phyloP scores from a whole-genome alignment of 768 basidiomycete genomes.

The Mycena pura region DNA sequence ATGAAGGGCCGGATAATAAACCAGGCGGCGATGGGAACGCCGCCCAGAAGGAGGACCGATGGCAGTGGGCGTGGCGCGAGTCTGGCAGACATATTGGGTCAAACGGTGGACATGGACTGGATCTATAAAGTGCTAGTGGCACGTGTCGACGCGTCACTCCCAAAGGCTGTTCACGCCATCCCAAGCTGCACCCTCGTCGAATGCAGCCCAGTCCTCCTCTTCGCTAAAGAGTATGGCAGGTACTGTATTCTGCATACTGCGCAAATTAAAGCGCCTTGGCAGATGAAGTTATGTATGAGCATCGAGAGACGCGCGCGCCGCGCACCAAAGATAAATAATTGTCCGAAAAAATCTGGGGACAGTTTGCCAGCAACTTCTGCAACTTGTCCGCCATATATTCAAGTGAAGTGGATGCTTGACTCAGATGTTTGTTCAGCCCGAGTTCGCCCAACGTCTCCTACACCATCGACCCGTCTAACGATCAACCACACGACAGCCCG shows the following conservation, averaged over 20 bases:
- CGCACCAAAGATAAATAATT: too few species aligned
- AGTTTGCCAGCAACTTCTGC: too few species aligned
- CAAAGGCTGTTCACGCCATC: slow-evolving; percentile 58
- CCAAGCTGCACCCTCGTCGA: slow-evolving; percentile 75
- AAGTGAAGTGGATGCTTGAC: too few species aligned
- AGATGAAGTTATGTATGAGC: too few species aligned
- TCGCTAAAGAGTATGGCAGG: slow-evolving; percentile 72
- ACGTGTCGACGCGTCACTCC: neutral
- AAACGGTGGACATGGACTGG: neutral
- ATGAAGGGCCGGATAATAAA: slow-evolving; percentile 76
- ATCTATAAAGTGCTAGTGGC: slow-evolving; percentile 3
- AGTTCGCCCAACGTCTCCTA: slow-evolving; percentile 74
- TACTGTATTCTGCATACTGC: too few species aligned
- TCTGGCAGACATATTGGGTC: neutral
- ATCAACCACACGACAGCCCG: slow-evolving; percentile 69
- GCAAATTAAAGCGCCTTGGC: too few species aligned
- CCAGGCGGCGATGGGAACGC: slow-evolving; percentile 72
- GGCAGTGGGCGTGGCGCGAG: slow-evolving; percentile 57
- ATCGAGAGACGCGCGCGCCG: too few species aligned
- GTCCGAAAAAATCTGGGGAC: too few species aligned
- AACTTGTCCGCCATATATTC: neutral
- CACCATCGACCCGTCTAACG: slow-evolving; percentile 54
- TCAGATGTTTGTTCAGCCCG: slow-evolving; percentile 85
- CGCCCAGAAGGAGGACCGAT: slow-evolving; percentile 55
- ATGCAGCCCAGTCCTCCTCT: slow-evolving; percentile 84